Evolutionary conservation across 768 basidiomycete genomes (phyloP).

Genomic region (Boletus bicolor): DNA sequence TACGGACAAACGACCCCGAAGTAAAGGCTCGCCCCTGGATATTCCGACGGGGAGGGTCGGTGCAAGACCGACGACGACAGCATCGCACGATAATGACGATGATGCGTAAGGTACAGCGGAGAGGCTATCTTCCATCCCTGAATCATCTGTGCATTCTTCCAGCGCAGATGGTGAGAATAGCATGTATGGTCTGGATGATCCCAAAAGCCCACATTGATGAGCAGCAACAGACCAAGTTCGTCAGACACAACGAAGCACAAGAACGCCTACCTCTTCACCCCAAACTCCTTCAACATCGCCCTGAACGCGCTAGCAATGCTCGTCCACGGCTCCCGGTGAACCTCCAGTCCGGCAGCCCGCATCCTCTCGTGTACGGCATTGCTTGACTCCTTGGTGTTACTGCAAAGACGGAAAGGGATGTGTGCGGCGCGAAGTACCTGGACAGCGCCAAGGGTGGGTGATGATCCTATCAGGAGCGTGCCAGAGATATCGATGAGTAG

Average conservation of each 20-base stretch:
- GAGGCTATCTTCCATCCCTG: neutral
- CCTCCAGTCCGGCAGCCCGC: conserved; percentile 46
- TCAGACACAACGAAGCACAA: neutral
- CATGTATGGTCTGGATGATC: conserved; percentile 43
- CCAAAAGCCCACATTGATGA: neutral
- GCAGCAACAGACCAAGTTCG: neutral
- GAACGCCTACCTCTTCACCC: conserved; percentile 38
- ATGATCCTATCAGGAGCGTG: conserved; percentile 54
- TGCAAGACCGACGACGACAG: conserved; percentile 64
- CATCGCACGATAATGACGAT: conserved; percentile 37
- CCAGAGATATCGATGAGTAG: conserved; percentile 68
- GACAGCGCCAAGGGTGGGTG: conserved; percentile 46
- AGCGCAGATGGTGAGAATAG: conserved; percentile 51
- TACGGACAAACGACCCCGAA: conserved; percentile 2
- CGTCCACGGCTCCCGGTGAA: conserved; percentile 52
- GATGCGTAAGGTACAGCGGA: neutral
- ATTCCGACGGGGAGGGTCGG: conserved; percentile 38
- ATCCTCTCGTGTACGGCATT: conserved; percentile 42
- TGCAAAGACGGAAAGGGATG: conserved; percentile 55
- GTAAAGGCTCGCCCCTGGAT: neutral
- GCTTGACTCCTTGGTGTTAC: conserved; percentile 66
- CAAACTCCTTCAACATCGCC: conserved; percentile 39
- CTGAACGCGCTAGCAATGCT: conserved; percentile 54
- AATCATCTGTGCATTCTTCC: conserved; percentile 36
- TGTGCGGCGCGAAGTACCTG: conserved; percentile 29